Evolutionary conservation across 805 yeast species (phyloP).

Genomic region (Metschnikowia henanensis): DNA sequence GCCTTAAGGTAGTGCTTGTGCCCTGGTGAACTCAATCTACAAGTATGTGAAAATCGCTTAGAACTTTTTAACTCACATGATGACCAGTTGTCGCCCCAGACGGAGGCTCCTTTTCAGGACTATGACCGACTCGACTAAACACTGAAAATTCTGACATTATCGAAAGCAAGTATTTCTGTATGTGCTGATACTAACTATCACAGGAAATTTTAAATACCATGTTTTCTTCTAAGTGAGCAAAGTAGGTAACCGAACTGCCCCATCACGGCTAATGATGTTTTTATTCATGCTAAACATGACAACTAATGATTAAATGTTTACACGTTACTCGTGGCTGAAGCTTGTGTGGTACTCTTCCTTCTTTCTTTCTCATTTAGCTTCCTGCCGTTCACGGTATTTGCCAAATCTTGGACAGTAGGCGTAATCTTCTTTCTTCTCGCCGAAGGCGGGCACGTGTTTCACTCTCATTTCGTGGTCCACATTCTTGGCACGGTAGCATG

Average conservation of each 20-base stretch:
- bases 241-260: not conserved
- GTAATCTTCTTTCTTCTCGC: too few species aligned
- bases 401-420: not conserved
- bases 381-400: not conserved
- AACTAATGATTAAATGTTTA: slow-evolving; percentile 41
- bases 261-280: slow-evolving; percentile 45
- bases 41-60: slow-evolving; percentile 12
- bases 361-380: not conserved
- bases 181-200: too few species aligned
- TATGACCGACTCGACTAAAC: slow-evolving; percentile 72
- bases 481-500: too few species aligned
- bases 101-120: slow-evolving; percentile 62
- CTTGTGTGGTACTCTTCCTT: slow-evolving; percentile 9
- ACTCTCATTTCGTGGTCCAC: too few species aligned
- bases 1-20: slow-evolving; percentile 5
- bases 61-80: slow-evolving; percentile 33
- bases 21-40: slow-evolving; percentile 11
- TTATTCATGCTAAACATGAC: slow-evolving; percentile 65
- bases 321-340: slow-evolving; percentile 40
- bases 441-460: too few species aligned
- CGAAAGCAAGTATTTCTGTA: not conserved
- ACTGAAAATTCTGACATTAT: slow-evolving; percentile 61
- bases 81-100: slow-evolving; percentile 78
- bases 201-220: too few species aligned
- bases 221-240: not conserved